phyloP scores from a whole-genome alignment of 2,329 filamentous ascomycete species.

The Verticillium longisporum region DNA sequence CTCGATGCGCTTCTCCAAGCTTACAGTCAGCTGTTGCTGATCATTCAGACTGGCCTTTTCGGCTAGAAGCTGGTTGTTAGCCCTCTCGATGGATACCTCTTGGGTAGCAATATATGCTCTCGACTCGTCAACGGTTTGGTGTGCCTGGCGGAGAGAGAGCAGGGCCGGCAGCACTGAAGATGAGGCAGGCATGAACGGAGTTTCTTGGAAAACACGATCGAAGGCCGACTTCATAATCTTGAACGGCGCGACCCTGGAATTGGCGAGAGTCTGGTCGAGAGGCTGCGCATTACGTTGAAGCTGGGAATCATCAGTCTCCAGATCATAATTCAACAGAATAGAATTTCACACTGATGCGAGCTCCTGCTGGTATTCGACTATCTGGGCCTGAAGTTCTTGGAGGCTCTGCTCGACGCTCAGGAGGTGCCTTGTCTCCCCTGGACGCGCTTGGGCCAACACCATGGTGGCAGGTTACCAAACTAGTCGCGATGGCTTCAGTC shows the following conservation, averaged over 20 bases:
- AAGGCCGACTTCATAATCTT: slow-evolving; percentile 59
- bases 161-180: slow-evolving; percentile 66
- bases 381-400: slow-evolving; percentile 54
- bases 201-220: slow-evolving; percentile 50
- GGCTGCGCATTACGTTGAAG: slow-evolving; percentile 9
- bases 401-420: slow-evolving; percentile 60
- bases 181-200: slow-evolving; percentile 59
- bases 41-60: slow-evolving; percentile 46
- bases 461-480: not conserved
- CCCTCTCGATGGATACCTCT: slow-evolving; percentile 30
- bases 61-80: slow-evolving; percentile 39
- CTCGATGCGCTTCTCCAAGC: slow-evolving; percentile 50
- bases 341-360: slow-evolving; percentile 20
- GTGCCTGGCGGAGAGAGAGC: slow-evolving; percentile 61
- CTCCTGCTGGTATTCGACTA: slow-evolving; percentile 46
- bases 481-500: not conserved
- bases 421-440: slow-evolving; percentile 31
- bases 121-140: slow-evolving; percentile 58
- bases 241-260: slow-evolving; percentile 17
- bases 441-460: not conserved
- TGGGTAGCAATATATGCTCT: slow-evolving; percentile 48
- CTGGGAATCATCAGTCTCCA: slow-evolving; percentile 8
- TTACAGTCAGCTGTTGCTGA: slow-evolving; percentile 46
- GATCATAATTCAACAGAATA: not conserved
- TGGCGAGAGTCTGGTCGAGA: slow-evolving; percentile 1